Evolutionary conservation across 495 filamentous ascomycete species (phyloP).

Genomic region (Echria macrotheca): DNA sequence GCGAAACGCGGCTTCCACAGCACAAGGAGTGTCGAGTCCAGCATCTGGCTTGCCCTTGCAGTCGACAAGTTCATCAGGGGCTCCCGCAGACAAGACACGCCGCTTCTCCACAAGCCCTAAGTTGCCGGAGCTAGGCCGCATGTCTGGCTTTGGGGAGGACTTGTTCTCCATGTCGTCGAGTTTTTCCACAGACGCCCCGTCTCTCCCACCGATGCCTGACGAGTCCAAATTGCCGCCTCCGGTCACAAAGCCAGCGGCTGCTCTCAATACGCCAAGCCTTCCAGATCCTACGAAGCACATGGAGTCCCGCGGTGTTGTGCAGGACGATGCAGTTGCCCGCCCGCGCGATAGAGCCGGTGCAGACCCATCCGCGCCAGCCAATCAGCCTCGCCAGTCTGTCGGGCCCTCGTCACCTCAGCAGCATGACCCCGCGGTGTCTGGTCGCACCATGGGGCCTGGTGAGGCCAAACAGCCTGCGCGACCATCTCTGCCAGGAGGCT

Average conservation of each 20-base stretch:
- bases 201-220: background rate
- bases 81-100: constrained; percentile 30
- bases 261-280: no score
- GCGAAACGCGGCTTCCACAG: constrained; percentile 14
- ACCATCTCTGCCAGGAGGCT: constrained; percentile 59
- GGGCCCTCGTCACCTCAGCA: constrained; percentile 14
- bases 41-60: background rate
- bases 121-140: constrained; percentile 58
- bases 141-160: constrained; percentile 59
- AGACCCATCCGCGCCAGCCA: constrained; percentile 7
- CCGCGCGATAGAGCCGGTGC: background rate
- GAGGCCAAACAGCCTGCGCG: constrained; percentile 40
- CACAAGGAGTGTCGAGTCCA: constrained; percentile 3
- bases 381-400: constrained; percentile 3
- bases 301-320: constrained; percentile 1
- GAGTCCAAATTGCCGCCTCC: background rate
- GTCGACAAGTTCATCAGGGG: background rate
- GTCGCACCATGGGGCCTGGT: constrained; percentile 12
- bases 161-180: constrained; percentile 30
- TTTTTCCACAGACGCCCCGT: constrained; percentile 2
- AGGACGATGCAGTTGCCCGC: constrained; percentile 9
- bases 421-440: constrained; percentile 9
- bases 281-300: no score
- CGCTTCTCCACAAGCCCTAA: constrained; percentile 45
- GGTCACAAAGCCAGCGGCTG: no score